Base-by-base conservation (phyloP, 805 yeast species). In the Saturnispora hagleri region DNA sequence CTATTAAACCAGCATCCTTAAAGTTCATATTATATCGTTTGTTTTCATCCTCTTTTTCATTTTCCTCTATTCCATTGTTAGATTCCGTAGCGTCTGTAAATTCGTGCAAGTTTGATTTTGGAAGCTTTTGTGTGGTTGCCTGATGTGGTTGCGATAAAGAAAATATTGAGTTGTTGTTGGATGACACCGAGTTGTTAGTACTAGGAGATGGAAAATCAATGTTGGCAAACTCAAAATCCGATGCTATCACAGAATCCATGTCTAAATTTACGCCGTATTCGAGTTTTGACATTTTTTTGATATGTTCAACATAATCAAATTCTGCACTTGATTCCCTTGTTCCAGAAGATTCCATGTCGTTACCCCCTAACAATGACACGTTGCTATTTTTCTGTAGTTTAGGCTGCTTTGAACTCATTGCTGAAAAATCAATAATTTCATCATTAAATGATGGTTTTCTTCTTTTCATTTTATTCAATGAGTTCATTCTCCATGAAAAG, bases 241-340 rank as follows among this genome's bases (percentile, higher is more conserved):
- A 43, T 15, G 48, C 31, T 15, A 28, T 27, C 10, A 38, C 24
- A 12, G 44, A 18, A 15, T 58, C 54, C 26, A 55, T 33, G 36
- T 62, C 62, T 12, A 62, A 56, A 45, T 62, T 65, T 26, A 61
- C 56, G 10, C 64, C 67, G 46, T 64, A 66, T 48, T 69, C 70
- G 48, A 66, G 69, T 48, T 62, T 64, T 20, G 72, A 66, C 41
- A 68, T 66, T 46, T 63, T 59, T 52, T 69, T 60, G 42, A 69
- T 69, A 54, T 69, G 72, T 48, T 66, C 70, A 27, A 69, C 66
- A 53, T 69, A 69, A 52, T 69, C 71, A 48, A 69, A 67, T 48
- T 45, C 49, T 7, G 24, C 33, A 33, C 49, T 50, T 2, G 26
- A 18, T 17, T 45, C 38, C 31, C 49, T 26, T 6, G 36, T n/a